Evolutionary conservation across 2,329 filamentous ascomycete species (phyloP), one percentile per base, ranked within the genome.

Genomic region (Aspergillus tamarii): DNA sequence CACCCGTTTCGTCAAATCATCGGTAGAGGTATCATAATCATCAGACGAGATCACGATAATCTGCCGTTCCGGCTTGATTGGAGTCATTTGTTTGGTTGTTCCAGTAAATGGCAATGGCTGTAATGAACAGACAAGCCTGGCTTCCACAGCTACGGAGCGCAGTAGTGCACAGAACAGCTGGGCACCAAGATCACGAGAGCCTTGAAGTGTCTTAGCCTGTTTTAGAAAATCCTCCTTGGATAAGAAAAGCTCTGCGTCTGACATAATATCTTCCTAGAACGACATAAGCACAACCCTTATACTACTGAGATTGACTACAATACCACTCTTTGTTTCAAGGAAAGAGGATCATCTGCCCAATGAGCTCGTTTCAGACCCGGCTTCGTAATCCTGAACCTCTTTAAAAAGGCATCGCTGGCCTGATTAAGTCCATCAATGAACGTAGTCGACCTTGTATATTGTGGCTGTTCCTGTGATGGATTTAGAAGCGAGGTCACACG

Each of bases 91-190:
- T 74, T 84, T 78, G 3, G 78, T 76, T 14, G 77, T 76, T 3
- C 79, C 84, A 2, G 84, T 82, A 69, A 94, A 94, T 0, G 91
- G 85, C 0, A 99, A 82, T 1, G 90, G 88, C 69, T 99, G 95
- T 4, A 99, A 81, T 5, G 95, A 99, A 76, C 93, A 97, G 0
- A 98, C 91, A 5, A 99, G 83, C 14, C 95, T 87, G 6, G 92
- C 85, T 66, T 93, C 88, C 8, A 98, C 88, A 3, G 92, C 93
- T n/a, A 86, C 88, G n/a, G 88, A 87, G 21, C 95, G 89, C 4
- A 99, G 83, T 36, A 98, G 78, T 3, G 94, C 91, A 76, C 95
- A 98, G 72, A 96, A 97, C 0, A 99, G 77, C 75, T 98, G 94
- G 1, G 93, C 91, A 0, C 94, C 95, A 11, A 96, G 84, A 76